Evolutionary conservation across 2,329 filamentous ascomycete species (phyloP), one percentile per base, ranked within the genome.

Genomic region (Penicillium sp.): DNA sequence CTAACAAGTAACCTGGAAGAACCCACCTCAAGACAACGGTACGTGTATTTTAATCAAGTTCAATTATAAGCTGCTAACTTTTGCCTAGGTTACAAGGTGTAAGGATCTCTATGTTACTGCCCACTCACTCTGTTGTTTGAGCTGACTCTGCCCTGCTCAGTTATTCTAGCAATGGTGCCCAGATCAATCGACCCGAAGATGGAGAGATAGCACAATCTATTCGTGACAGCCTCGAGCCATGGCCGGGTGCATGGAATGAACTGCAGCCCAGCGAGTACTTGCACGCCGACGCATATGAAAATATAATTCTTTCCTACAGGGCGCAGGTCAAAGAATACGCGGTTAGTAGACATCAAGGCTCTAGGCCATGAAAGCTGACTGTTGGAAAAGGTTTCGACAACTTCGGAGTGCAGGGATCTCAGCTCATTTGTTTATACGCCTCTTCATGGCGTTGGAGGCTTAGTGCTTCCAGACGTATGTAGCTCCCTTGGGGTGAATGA

Each of bases 181-280:
- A 88, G 68, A 88, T 88, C 62, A 86, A 88, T 53, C 80, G 84
- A 10, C 86, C 86, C 3, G 81, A 84, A 60, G 86, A 88, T 62
- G 74, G 67, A 21, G 81, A 83, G 29, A 88, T 88, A 54, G 81
- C 84, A 4, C 73, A 74, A 35, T 79, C 81, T 3, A 88, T 88
- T 50, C 72, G 79, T 37, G 68, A 79, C 35, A 86, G 87, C 56
- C 69, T 85, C 45, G 76, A 80, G 52, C 84, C 85, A 4, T 75
- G 75, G 73, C 63, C 72, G 25, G 66, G 62, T 37, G 75, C 75
- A 21, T 80, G 77, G 78, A 67, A 74, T 73, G 50, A 78, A 70
- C 26, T 83, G 75, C 80, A 79, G 79, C 58, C 76, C 62, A n/a
- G 74, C 65, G 21, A 74, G 27, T 68, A 63, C 50, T 60, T 74